phyloP scores from a whole-genome alignment of 2,329 filamentous ascomycete species.

The Colletotrichum truncatum region DNA sequence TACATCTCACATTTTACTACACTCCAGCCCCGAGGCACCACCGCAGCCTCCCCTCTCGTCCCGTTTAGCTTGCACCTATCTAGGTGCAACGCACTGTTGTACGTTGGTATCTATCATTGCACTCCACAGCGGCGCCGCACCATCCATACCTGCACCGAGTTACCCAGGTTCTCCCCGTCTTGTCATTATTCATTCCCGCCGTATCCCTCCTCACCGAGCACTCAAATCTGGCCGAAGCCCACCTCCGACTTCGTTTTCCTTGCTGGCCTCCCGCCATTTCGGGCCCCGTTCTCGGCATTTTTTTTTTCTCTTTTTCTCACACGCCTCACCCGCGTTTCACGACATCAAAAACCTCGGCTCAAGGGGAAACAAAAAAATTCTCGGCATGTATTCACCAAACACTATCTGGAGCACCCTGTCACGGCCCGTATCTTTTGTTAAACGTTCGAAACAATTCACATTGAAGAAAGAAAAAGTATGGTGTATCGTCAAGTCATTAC shows the following conservation, averaged over 20 bases:
- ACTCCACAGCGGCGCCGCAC: slow-evolving; percentile 9
- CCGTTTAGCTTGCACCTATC: no score
- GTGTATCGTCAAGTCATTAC: slow-evolving; percentile 29
- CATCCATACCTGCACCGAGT: not conserved
- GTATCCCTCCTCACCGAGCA: not conserved
- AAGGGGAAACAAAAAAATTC: no score
- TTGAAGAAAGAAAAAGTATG: slow-evolving; percentile 6
- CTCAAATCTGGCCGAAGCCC: slow-evolving; percentile 13
- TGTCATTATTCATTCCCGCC: not conserved
- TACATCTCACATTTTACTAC: no score
- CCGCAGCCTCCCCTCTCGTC: no score
- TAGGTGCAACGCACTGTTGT: not conserved
- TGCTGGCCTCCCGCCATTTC: slow-evolving; percentile 13
- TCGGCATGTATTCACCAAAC: not conserved
- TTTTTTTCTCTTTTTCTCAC: not conserved
- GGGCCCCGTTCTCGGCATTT: slow-evolving; percentile 7
- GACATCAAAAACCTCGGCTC: no score
- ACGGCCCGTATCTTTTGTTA: not conserved
- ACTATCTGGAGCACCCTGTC: no score
- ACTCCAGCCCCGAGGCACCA: no score
- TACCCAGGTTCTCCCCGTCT: not conserved
- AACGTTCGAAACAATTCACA: not conserved
- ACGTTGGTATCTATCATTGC: no score
- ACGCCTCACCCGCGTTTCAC: slow-evolving; percentile 11
- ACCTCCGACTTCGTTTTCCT: not conserved